A percentile compares a stretch with the other conserved stretches of the same genome.
These are phyloP conservation scores for Tritrichomonas foetus DNA, from an alignment of 208 protist genomes.

Conservation along the genomic window DNA sequence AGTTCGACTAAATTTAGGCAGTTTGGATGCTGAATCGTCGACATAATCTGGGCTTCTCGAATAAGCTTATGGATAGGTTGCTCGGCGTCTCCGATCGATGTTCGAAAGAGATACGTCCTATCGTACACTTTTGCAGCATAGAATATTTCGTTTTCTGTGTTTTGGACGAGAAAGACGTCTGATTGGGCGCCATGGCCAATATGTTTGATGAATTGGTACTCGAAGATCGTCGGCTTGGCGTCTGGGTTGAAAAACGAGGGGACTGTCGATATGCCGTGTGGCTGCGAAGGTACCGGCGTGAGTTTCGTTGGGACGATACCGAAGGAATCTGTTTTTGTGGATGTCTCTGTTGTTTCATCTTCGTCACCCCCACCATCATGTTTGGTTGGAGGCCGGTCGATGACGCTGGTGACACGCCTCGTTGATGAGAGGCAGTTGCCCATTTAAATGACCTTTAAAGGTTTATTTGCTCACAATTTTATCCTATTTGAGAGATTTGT, in stretches of 20 bases:
- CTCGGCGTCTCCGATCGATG: neutral
- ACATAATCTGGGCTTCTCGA: neutral
- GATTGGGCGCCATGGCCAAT: neutral
- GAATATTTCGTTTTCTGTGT: neutral
- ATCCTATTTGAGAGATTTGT: too few relatives aligned
- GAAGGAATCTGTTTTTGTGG: too few relatives aligned
- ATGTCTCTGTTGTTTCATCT: too few relatives aligned
- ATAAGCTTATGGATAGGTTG: neutral
- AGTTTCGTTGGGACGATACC: too few relatives aligned
- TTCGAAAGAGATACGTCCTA: neutral
- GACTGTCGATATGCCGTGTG: neutral
- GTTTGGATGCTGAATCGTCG: neutral
- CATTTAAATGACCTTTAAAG: too few relatives aligned
- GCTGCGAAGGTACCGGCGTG: too few relatives aligned
- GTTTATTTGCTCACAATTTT: too few relatives aligned
- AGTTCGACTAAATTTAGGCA: neutral
- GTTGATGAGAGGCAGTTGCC: too few relatives aligned
- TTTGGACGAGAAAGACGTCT: neutral
- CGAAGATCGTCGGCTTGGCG: neutral
- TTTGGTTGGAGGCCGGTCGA: too few relatives aligned
- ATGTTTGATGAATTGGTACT: neutral
- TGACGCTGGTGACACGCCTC: too few relatives aligned
- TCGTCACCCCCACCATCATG: too few relatives aligned
- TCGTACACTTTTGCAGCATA: constrained; percentile 32
- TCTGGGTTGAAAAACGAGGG: neutral